These are phyloP conservation scores for Apiospora phragmitis DNA, from an alignment of 2,329 filamentous ascomycete genomes.

Conservation along the genomic window DNA sequence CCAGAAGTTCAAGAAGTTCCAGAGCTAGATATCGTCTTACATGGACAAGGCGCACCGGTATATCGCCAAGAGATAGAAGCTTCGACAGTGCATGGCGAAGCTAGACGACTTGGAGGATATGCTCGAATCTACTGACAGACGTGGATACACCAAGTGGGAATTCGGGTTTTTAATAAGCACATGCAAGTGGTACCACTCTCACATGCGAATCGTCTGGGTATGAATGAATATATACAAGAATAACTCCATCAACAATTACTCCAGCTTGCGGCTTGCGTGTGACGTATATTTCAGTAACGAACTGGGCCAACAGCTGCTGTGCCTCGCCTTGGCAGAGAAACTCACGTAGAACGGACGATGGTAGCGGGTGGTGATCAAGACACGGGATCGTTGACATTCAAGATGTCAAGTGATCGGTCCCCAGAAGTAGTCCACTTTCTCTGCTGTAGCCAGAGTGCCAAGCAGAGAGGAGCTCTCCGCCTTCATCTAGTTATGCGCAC, in stretches of 20 bases:
- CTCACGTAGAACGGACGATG: neutral
- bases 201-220: neutral
- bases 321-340: neutral
- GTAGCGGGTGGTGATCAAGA: neutral
- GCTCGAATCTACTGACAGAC: neutral
- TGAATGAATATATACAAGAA: neutral
- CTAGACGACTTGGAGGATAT: neutral
- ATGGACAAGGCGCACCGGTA: neutral
- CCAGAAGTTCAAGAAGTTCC: conserved; percentile 52
- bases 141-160: neutral
- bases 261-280: neutral
- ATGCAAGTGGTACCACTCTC: neutral
- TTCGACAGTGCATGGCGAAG: neutral
- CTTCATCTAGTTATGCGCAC: neutral
- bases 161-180: neutral
- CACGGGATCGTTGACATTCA: neutral
- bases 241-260: neutral
- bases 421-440: neutral
- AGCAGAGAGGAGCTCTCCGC: neutral
- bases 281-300: neutral
- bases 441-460: neutral
- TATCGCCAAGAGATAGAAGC: neutral
- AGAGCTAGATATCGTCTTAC: neutral
- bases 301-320: neutral
- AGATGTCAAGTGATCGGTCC: neutral